Base-by-base conservation (phyloP, 495 filamentous ascomycete genomes). In the Penicillium arizonense region DNA sequence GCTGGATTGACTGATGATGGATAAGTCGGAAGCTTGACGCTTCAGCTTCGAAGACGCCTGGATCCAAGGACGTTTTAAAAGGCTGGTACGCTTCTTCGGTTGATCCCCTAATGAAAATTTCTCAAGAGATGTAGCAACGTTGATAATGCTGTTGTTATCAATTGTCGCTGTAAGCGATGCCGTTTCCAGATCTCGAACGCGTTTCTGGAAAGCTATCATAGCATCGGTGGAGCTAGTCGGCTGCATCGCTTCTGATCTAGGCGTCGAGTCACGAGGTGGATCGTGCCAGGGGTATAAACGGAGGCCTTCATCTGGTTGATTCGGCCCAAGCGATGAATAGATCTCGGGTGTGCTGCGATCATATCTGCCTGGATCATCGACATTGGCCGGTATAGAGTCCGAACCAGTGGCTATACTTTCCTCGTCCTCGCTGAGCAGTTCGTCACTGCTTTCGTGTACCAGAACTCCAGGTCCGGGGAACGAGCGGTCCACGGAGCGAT, bases 151-250 rank as follows among this genome's bases (percentile, higher is more conserved):
- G 34, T 86, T 80, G 43, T 82, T 69, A 44, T 90, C 87, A 2
- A 79, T 63, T 3, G 88, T 92, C 20, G 87, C 88, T 21, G 80
- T 77, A 38, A 85, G 77, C 4, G 88, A 91, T 28, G 67, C 55
- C 10, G 70, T 76, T 37, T 81, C 78, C 26, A 75, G 49, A 35
- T 80, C 75, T 21, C 44, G 62, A 5, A 73, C 73, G 8, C 71
- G 74, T 51, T 61, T 69, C 21, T 77, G 58, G 30, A 65, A 81
- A 14, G 69, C 64, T 38, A 67, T 55, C 57, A 80, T 81, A 20
- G 78, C 78, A 41, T 70, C 70, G 38, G 61, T 69, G 0, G 78
- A 78, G 16, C 64, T 77, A 12, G 50, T 50, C 10, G 77, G 77
- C 41, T 81, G 78, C 50, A 67, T 63, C 36, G 59, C 59, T 18